These are phyloP conservation scores for Pilatotrama ljubarskyi DNA, from an alignment of 768 basidiomycete genomes.

Conservation along the genomic window DNA sequence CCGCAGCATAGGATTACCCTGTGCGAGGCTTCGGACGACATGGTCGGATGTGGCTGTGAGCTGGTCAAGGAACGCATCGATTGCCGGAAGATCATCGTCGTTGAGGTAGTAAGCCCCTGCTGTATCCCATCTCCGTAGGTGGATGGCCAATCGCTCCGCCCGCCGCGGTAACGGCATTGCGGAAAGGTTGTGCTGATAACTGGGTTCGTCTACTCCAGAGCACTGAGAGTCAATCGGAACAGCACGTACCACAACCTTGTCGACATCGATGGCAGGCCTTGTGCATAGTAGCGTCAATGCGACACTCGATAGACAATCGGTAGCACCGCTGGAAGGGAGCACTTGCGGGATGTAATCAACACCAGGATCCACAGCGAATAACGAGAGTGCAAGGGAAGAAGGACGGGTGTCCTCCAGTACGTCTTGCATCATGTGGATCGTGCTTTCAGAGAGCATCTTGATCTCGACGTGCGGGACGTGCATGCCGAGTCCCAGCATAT, in stretches of 20 bases:
- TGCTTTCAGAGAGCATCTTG: constrained; percentile 5
- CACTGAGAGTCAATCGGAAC: no score
- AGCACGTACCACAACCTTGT: constrained; percentile 7
- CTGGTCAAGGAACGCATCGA: no score
- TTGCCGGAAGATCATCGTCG: no score
- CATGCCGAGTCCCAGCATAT: constrained; percentile 3
- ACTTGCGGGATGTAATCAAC: constrained; percentile 2
- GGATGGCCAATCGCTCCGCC: no score
- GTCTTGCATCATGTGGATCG: neutral
- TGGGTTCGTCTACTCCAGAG: no score
- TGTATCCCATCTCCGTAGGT: no score
- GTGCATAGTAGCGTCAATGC: neutral
- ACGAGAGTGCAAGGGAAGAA: neutral
- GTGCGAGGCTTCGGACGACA: no score
- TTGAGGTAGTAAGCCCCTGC: no score
- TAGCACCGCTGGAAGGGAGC: neutral
- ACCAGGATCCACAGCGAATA: constrained; percentile 2
- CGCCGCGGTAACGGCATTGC: no score
- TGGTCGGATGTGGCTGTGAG: no score
- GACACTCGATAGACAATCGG: neutral
- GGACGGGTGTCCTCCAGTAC: constrained; percentile 5
- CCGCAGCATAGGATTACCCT: no score
- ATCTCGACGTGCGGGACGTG: neutral
- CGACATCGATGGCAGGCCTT: neutral
- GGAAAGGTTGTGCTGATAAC: no score